Evolutionary conservation across 768 basidiomycete genomes (phyloP).

Genomic region (Melanogaster broomeanus): DNA sequence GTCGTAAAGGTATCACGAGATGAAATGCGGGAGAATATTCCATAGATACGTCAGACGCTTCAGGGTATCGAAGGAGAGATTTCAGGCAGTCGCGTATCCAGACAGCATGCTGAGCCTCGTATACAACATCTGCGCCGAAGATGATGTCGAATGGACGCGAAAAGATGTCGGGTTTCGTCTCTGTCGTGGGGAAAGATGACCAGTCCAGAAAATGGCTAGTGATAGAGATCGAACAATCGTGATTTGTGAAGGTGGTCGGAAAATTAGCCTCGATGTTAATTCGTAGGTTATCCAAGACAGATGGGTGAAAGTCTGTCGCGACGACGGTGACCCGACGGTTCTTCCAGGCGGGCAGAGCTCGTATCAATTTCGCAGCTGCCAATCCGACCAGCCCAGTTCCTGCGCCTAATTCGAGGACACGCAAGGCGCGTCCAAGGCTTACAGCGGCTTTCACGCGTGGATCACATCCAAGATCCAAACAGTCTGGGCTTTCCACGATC

Average conservation of each 20-base stretch:
- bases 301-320: conserved; percentile 52
- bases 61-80: conserved; percentile 35
- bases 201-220: conserved; percentile 39
- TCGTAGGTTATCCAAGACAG: conserved; percentile 48
- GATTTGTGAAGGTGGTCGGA: background rate
- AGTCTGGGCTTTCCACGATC: conserved; percentile 56
- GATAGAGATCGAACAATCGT: conserved; percentile 16
- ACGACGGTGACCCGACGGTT: conserved; percentile 29
- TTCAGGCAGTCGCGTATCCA: conserved; percentile 49
- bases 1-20: conserved; percentile 74
- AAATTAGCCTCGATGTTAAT: conserved; percentile 45
- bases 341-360: background rate
- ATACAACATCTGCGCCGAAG: conserved; percentile 56
- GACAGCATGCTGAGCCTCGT: conserved; percentile 48
- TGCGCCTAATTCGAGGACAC: conserved; percentile 56
- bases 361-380: conserved; percentile 36
- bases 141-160: conserved; percentile 47
- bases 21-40: conserved; percentile 48
- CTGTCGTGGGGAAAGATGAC: conserved; percentile 28
- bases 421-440: conserved; percentile 17
- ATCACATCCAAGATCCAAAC: conserved; percentile 43
- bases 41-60: background rate
- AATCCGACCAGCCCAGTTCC: conserved; percentile 58
- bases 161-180: conserved; percentile 22
- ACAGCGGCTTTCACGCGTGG: background rate